A percentile compares a stretch with the other conserved stretches of the same genome.
These are phyloP conservation scores for Phyllosticta citrichinensis DNA, from an alignment of 2,329 filamentous ascomycete species.

Conservation along the genomic window DNA sequence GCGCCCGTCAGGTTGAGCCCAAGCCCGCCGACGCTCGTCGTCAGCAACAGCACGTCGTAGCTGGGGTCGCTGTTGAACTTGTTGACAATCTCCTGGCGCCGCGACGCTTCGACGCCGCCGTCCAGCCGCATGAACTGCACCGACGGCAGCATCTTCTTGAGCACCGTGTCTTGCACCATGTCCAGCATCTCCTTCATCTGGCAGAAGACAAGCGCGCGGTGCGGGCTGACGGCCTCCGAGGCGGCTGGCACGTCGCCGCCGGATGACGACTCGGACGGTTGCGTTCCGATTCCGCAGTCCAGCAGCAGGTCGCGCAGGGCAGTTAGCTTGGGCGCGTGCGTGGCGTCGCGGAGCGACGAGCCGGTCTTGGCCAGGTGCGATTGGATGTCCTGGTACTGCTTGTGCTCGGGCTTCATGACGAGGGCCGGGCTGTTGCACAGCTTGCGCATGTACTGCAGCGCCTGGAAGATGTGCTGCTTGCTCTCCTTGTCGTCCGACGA, in stretches of 20 bases:
- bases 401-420: conserved; percentile 90
- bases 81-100: conserved; percentile 95
- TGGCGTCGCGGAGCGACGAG: conserved; percentile 71
- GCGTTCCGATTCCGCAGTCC: conserved; percentile 89
- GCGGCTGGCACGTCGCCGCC: conserved; percentile 47
- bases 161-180: conserved; percentile 91
- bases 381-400: conserved; percentile 81
- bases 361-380: conserved; percentile 67
- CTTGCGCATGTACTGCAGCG: conserved; percentile 98
- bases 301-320: conserved; percentile 87
- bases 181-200: conserved; percentile 99
- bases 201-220: conserved; percentile 93
- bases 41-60: conserved; percentile 87
- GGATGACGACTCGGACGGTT: conserved; percentile 24
- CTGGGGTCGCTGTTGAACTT: conserved; percentile 97
- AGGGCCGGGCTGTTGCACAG: conserved; percentile 95
- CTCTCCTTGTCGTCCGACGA: conserved; percentile 73
- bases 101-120: conserved; percentile 82
- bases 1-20: conserved; percentile 93
- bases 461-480: conserved; percentile 98
- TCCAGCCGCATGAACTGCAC: conserved; percentile 93
- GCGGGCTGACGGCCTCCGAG: conserved; percentile 79
- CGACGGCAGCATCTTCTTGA: conserved; percentile 81
- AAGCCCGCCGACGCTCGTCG: conserved; percentile 88
- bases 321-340: conserved; percentile 84